Base-by-base conservation (phyloP, 2,329 filamentous ascomycete species). In the Cladosporium sp. region DNA sequence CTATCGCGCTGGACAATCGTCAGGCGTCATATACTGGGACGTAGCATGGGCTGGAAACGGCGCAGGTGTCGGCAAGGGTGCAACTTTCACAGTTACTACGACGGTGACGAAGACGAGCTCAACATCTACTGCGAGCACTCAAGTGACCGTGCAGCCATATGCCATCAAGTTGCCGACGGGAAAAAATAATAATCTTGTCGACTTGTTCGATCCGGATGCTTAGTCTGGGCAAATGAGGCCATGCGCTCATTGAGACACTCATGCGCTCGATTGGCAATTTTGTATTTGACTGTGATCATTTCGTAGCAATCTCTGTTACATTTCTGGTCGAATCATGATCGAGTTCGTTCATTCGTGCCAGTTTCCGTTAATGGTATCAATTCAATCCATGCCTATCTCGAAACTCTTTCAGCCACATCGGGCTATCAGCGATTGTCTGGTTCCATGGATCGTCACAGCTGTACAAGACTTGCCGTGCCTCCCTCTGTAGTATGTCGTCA, bases 381-480 rank as follows among this genome's bases (percentile, higher is more conserved):
- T 45, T 40, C 19, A 55, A 19, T 15, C 52, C 40, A 47, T 55
- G 30, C 19, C 40, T 55, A 3, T 45, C 39, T 3, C 52, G 39
- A 17, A 76, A 77, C 6, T 77, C 62, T 19, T 67, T 70, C 17
- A 77, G 66, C 75, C 75, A 77, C 49, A 76, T 74, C 5, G 62
- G 60, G 38, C 64, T 69, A 42, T 70, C 68, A 11, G 67, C 68
- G 7, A 68, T 69, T 15, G 72, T 74, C 17, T 57, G 54, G 55
- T 81, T 75, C 78, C 77, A 80, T 2, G 70, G 64, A 55, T 80
- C 78, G 39, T 79, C 76, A 17, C 71, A 69, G 25, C 74, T 73
- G 56, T 78, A 80, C 5, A 79, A 58, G 19, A 80, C 75, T 30
- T 67, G 66, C 14, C 78, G 70, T 1, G 78, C 73, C 55, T 79